Percentiles rank a stretch among this genome's conserved stretches.
Evolutionary conservation across 2,329 filamentous ascomycete species (phyloP).

Genomic region (Botryotinia narcissicola): DNA sequence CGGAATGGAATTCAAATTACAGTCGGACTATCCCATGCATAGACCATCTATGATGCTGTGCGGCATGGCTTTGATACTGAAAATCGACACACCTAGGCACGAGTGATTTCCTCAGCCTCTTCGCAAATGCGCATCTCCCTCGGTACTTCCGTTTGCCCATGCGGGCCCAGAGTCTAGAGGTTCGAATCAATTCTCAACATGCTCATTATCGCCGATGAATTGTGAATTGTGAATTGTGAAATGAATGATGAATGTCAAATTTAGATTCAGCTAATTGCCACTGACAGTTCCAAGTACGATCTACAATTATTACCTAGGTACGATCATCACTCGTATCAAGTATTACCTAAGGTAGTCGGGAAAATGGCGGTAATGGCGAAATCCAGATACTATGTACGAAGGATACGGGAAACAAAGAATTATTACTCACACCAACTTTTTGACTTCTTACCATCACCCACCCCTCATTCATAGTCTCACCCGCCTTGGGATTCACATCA

Average conservation of each 20-base stretch:
- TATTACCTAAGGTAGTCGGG: neutral
- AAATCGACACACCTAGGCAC: neutral
- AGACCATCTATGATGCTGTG: conserved; percentile 29
- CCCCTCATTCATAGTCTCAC: conserved; percentile 10
- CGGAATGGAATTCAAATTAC: conserved; percentile 22
- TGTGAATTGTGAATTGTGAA: neutral
- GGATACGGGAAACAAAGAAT: neutral
- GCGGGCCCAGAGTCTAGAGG: neutral
- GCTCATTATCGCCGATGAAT: neutral
- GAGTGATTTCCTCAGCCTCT: conserved; percentile 25
- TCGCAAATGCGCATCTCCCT: conserved; percentile 16
- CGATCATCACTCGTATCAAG: neutral
- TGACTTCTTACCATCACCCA: neutral
- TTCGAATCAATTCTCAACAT: neutral
- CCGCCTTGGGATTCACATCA: neutral
- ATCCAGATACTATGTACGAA: neutral
- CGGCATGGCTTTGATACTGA: conserved; percentile 20
- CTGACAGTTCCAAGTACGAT: neutral
- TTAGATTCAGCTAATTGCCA: conserved; percentile 13
- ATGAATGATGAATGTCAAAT: neutral
- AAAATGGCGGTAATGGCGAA: conserved; percentile 8
- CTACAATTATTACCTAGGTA: neutral
- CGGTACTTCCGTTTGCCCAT: neutral
- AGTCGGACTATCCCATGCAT: conserved; percentile 25
- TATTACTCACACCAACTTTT: conserved; percentile 11